Conservation (phyloP, 2,329 filamentous ascomycete species). For the Teratosphaeria gauchensis region DNA sequence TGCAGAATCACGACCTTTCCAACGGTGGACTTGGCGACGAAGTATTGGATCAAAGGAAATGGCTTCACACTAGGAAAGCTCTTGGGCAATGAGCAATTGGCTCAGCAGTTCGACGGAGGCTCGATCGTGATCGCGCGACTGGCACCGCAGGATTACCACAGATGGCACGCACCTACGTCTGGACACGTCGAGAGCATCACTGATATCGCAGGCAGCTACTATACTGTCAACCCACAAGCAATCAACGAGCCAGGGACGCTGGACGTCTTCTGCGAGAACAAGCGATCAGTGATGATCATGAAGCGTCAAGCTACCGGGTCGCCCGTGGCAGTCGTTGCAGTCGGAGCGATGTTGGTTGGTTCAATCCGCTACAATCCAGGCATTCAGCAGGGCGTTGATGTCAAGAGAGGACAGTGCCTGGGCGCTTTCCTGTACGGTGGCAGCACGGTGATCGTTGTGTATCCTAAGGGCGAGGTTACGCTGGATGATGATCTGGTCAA, state of each 20-base stretch:
- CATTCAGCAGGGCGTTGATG: slow-evolving; percentile 23
- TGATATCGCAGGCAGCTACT: slow-evolving; percentile 31
- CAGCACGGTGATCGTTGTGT: slow-evolving; percentile 34
- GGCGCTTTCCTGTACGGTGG: slow-evolving; percentile 35
- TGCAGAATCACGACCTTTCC: slow-evolving; percentile 31
- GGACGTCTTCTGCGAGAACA: slow-evolving; percentile 37
- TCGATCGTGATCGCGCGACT: slow-evolving; percentile 31
- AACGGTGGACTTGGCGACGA: slow-evolving; percentile 30
- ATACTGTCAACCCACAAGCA: slow-evolving; percentile 35
- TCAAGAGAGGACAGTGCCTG: slow-evolving; percentile 32
- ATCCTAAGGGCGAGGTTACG: slow-evolving; percentile 26
- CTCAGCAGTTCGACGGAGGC: slow-evolving; percentile 27
- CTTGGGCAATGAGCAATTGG: slow-evolving; percentile 20
- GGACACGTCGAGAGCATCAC: slow-evolving; percentile 18
- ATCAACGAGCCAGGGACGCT: slow-evolving; percentile 32
- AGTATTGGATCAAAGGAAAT: slow-evolving; percentile 35
- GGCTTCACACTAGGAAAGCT: slow-evolving; percentile 30
- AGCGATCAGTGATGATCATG: slow-evolving; percentile 31
- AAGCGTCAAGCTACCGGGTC: slow-evolving; percentile 19
- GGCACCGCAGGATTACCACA: slow-evolving; percentile 35
- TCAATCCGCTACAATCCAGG: slow-evolving; percentile 32
- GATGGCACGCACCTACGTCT: slow-evolving; percentile 17
- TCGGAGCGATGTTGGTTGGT: slow-evolving; percentile 37
- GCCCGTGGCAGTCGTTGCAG: slow-evolving; percentile 30
- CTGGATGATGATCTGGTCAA: slow-evolving; percentile 32